These are phyloP conservation scores for Akanthomyces muscarius DNA, from an alignment of 2,329 filamentous ascomycete species.

Conservation along the genomic window DNA sequence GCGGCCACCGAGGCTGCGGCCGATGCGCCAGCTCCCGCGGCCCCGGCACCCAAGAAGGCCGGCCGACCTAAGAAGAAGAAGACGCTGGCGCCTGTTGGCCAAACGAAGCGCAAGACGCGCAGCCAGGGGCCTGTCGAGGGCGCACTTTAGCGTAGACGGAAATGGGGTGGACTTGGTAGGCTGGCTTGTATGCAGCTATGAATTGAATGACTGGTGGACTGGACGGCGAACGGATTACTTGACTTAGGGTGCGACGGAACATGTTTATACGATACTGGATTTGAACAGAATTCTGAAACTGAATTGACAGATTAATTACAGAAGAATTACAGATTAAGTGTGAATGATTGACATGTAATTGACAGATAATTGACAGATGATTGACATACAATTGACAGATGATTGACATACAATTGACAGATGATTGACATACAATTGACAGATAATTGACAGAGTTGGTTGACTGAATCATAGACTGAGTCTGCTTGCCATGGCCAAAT, in stretches of 20 bases:
- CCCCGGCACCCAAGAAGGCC: constrained; percentile 23
- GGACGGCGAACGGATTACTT: background rate
- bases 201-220: background rate
- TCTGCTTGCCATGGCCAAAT: too few species aligned
- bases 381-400: too few species aligned
- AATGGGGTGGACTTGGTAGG: background rate
- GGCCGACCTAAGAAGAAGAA: constrained; percentile 32
- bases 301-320: too few species aligned
- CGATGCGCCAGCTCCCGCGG: too few species aligned
- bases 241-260: background rate
- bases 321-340: too few species aligned
- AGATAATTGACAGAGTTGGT: too few species aligned
- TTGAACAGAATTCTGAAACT: background rate
- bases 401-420: too few species aligned
- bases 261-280: background rate
- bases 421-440: too few species aligned
- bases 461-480: too few species aligned
- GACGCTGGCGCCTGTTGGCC: constrained; percentile 30
- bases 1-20: too few species aligned
- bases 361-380: too few species aligned
- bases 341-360: too few species aligned
- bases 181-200: background rate
- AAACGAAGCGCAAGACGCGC: constrained; percentile 39
- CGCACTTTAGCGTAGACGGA: background rate
- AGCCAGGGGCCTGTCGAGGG: constrained; percentile 38